These are phyloP conservation scores for Scenedesmus sp. DNA, from an alignment of 163 green algal species.

Conservation along the genomic window DNA sequence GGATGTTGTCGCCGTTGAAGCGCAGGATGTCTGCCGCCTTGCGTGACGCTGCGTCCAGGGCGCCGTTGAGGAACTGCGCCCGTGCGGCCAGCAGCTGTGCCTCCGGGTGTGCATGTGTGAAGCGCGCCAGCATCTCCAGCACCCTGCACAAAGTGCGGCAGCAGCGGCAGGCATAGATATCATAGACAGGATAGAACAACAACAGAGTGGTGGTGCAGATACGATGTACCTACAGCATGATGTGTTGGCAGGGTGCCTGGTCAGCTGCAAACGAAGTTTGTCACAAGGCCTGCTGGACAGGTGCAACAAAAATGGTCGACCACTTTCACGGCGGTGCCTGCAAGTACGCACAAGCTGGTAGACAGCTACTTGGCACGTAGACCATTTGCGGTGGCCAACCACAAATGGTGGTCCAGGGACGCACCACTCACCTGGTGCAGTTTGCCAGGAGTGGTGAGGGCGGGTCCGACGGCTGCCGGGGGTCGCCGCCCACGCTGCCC, in stretches of 20 bases:
- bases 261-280: no score
- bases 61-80: conserved; percentile 72
- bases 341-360: no score
- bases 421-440: conserved; percentile 31
- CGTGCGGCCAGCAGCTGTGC: conserved; percentile 72
- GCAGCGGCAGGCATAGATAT: background rate
- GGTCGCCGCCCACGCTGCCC: conserved; percentile 28
- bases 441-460: conserved; percentile 24
- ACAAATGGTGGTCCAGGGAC: no score
- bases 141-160: conserved; percentile 18
- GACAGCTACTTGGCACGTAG: no score
- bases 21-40: conserved; percentile 72
- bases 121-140: conserved; percentile 48
- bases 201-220: background rate
- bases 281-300: no score
- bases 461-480: conserved; percentile 34
- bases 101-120: conserved; percentile 62
- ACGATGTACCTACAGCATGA: no score
- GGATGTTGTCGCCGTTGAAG: conserved; percentile 59
- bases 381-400: no score
- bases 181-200: background rate
- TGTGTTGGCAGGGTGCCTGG: no score
- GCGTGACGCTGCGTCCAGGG: conserved; percentile 70
- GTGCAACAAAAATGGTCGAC: no score
- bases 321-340: no score